These are phyloP conservation scores for Lentinula sp. DNA, from an alignment of 768 basidiomycete species.

Conservation along the genomic window DNA sequence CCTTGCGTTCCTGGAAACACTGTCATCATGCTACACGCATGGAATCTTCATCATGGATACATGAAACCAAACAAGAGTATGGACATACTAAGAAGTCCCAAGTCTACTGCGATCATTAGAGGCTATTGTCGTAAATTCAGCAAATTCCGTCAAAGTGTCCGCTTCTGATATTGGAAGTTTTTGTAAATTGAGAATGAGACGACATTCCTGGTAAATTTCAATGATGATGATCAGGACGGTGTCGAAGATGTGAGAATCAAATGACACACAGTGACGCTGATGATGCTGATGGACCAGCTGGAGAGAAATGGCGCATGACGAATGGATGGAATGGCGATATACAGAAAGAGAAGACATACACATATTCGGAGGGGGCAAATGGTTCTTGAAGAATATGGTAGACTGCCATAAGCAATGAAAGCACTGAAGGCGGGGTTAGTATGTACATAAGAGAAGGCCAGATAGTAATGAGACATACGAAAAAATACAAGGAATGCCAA, in stretches of 20 bases:
- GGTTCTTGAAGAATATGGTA: conserved; percentile 4
- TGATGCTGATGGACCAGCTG: conserved; percentile 9
- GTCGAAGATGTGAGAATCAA: not conserved
- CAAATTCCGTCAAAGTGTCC: not conserved
- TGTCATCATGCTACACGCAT: not conserved
- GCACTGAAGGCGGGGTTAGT: not conserved
- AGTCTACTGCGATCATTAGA: not conserved
- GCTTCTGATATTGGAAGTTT: conserved; percentile 2
- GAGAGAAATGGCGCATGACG: not conserved
- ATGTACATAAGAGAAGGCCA: not conserved
- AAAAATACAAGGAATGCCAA: conserved; percentile 9
- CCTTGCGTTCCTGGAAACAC: not conserved
- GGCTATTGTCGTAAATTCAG: conserved; percentile 10
- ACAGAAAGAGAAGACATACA: conserved; percentile 1
- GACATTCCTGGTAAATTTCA: conserved; percentile 5
- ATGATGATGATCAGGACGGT: not conserved
- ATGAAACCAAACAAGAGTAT: not conserved
- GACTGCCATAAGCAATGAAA: conserved; percentile 6
- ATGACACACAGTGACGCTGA: conserved; percentile 7
- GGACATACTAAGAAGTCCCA: not conserved
- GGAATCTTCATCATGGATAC: not conserved
- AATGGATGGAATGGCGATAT: not conserved
- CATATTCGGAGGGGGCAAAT: conserved; percentile 6
- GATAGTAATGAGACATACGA: not conserved
- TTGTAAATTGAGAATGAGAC: conserved; percentile 13